Percentiles rank a stretch among this genome's conserved stretches.
phyloP scores from a whole-genome alignment of 2,329 filamentous ascomycete genomes.

The Claviceps sorghi region DNA sequence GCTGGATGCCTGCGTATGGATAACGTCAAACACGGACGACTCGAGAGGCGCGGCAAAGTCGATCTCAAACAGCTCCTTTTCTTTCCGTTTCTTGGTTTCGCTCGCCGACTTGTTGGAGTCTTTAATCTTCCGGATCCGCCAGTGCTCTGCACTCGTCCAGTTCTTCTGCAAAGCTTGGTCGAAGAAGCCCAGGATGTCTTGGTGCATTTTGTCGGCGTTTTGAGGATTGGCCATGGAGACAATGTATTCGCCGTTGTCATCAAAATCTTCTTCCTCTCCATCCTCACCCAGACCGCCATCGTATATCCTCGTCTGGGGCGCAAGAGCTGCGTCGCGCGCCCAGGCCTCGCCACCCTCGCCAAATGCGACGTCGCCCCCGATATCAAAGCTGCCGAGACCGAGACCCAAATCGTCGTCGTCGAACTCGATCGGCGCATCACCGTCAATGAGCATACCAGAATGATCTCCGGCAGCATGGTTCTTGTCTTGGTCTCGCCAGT shows the following conservation, averaged over 20 bases:
- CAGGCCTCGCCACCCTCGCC: constrained; percentile 93
- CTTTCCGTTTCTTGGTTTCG: constrained; percentile 57
- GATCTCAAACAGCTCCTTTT: constrained; percentile 93
- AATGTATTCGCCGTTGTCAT: constrained; percentile 56
- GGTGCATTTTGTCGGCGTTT: constrained; percentile 57
- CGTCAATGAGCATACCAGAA: constrained; percentile 73
- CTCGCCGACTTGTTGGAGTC: constrained; percentile 50
- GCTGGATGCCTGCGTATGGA: constrained; percentile 69
- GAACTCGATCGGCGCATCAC: constrained; percentile 70
- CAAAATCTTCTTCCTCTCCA: constrained; percentile 21
- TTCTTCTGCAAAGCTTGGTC: constrained; percentile 94
- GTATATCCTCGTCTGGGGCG: constrained; percentile 74
- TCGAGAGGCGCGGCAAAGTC: constrained; percentile 71
- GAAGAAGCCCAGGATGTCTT: constrained; percentile 96
- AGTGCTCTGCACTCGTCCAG: constrained; percentile 96
- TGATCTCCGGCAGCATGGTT: constrained; percentile 47
- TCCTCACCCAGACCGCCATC: constrained; percentile 44
- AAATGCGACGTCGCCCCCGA: constrained; percentile 64
- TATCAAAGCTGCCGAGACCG: constrained; percentile 55
- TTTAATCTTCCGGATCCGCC: constrained; percentile 92
- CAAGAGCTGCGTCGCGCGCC: constrained; percentile 77
- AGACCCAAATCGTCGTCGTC: constrained; percentile 53
- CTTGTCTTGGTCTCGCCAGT: constrained; percentile 62
- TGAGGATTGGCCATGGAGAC: constrained; percentile 59
- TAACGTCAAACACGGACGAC: constrained; percentile 52